Base-by-base conservation (phyloP, 768 basidiomycete species). In the Lactarius sanguifluus region DNA sequence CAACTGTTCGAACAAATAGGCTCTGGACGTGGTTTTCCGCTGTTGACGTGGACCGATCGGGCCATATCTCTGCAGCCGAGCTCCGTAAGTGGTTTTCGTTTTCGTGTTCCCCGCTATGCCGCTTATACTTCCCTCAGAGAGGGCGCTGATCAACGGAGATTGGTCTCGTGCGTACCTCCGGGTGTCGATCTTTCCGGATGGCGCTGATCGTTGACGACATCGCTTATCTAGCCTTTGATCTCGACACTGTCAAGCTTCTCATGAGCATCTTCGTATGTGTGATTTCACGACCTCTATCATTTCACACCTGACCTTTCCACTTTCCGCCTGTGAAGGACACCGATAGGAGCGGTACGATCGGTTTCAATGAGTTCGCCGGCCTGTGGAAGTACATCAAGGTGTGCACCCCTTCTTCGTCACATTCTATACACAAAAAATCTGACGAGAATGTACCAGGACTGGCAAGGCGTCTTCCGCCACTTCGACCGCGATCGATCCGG, bases 401-500 rank as follows among this genome's bases (percentile, higher is more conserved):
- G 57, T 36, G 73, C 54, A 30, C 8, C 52, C 34, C 20, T n/a
- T 10, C 30, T 36, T 56, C 34, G 40, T 41, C 55, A n/a, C 1
- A 20, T 32, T 9, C 16, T 9, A 32, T 38, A 34, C 32, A 18
- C 18, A 38, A 32, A 61, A 9, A 4, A n/a, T 66, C 23, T 43
- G 18, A 43, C 23, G 6, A 57, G 30, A 5, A 28, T 23, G 5
- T 58, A 28, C 5, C 40, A 86, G 83, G 90, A 93, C 75, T 93
- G 91, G 92, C 90, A 92, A 78, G 85, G 86, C 64, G 86, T 91
- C 64, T 94, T 92, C 81, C 82, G 80, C 55, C 89, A 90, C 76
- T 93, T 93, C 70, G 92, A 94, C 77, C 80, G 85, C n/a, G 93
- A 94, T 74, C 84, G 82, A 59, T 91, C 90, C 15, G 93, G 92